phyloP scores from a whole-genome alignment of 345 rosid genomes.

The Arabis alpina region DNA sequence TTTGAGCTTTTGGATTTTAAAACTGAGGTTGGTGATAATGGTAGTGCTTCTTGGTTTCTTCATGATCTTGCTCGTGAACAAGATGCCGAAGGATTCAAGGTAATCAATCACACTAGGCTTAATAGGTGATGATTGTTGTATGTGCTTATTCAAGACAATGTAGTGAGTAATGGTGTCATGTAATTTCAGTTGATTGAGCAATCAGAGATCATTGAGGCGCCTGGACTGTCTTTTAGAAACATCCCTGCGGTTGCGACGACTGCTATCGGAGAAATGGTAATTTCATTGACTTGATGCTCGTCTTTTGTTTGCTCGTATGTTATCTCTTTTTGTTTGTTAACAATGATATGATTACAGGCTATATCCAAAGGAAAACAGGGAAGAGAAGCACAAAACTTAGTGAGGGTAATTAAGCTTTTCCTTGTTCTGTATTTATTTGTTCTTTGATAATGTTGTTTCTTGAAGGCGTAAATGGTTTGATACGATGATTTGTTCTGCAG shows the following conservation, averaged over 20 bases:
- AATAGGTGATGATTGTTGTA: too few species aligned
- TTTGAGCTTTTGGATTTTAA: slow-evolving; percentile 69
- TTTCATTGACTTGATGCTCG: too few species aligned
- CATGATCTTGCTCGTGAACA: slow-evolving; percentile 72
- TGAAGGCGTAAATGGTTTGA: slow-evolving; percentile 11
- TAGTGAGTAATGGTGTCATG: slow-evolving; percentile 2
- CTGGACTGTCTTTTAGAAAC: slow-evolving; percentile 54
- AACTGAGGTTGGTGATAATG: slow-evolving; percentile 60
- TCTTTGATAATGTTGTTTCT: slow-evolving; percentile 2
- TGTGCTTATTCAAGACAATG: too few species aligned
- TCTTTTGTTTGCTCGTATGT: background rate
- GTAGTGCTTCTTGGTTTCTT: slow-evolving; percentile 79
- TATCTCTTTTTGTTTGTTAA: background rate
- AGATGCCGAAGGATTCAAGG: slow-evolving; percentile 71
- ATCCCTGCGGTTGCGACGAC: slow-evolving; percentile 56
- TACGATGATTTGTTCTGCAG: slow-evolving; percentile 43
- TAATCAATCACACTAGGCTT: slow-evolving; percentile 37
- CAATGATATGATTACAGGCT: slow-evolving; percentile 43
- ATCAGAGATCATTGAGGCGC: slow-evolving; percentile 59
- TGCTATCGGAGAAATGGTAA: slow-evolving; percentile 88
- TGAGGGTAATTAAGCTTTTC: slow-evolving; percentile 50
- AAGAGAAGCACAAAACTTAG: slow-evolving; percentile 84
- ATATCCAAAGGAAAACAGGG: slow-evolving; percentile 91
- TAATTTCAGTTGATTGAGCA: slow-evolving; percentile 67
- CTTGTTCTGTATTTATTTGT: background rate